Conservation (phyloP, 2,329 filamentous ascomycete genomes). For the Lachnellula suecica region DNA sequence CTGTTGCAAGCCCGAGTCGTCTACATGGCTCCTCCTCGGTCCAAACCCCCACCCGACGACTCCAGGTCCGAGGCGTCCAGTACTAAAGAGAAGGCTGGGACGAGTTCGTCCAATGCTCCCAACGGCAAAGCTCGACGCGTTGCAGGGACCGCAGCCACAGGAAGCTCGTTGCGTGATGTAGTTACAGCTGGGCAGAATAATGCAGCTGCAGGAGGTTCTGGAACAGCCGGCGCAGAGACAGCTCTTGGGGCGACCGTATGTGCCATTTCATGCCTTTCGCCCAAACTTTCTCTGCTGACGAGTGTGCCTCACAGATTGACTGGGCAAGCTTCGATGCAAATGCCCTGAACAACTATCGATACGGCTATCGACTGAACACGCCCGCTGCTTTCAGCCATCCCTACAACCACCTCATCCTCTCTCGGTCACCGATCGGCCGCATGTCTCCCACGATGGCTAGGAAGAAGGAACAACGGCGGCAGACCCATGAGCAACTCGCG, state of each 20-base stretch:
- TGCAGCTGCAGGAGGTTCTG: constrained; percentile 11
- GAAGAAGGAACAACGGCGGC: constrained; percentile 60
- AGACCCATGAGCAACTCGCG: constrained; percentile 72
- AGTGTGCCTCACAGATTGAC: constrained; percentile 43
- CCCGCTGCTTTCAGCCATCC: constrained; percentile 68
- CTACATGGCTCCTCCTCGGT: constrained; percentile 31
- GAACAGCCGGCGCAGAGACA: constrained; percentile 21
- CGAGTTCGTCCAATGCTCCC: constrained; percentile 15
- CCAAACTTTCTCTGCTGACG: background rate
- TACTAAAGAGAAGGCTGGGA: constrained; percentile 33
- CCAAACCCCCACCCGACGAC: constrained; percentile 33
- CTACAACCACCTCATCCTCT: constrained; percentile 61
- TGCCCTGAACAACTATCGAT: constrained; percentile 72
- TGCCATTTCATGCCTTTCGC: background rate
- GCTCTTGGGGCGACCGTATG: constrained; percentile 28
- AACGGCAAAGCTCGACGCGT: constrained; percentile 33
- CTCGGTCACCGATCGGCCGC: constrained; percentile 64
- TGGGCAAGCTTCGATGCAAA: constrained; percentile 69
- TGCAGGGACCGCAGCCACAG: constrained; percentile 17
- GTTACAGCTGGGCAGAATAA: constrained; percentile 21
- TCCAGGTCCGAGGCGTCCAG: constrained; percentile 36
- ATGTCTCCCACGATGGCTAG: constrained; percentile 76
- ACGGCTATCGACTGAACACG: constrained; percentile 69
- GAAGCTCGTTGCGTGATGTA: constrained; percentile 31
- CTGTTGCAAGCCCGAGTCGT: background rate